Base-by-base conservation (phyloP, 1,284 basidiomycete species). In the Fomitopsis pinicola region DNA sequence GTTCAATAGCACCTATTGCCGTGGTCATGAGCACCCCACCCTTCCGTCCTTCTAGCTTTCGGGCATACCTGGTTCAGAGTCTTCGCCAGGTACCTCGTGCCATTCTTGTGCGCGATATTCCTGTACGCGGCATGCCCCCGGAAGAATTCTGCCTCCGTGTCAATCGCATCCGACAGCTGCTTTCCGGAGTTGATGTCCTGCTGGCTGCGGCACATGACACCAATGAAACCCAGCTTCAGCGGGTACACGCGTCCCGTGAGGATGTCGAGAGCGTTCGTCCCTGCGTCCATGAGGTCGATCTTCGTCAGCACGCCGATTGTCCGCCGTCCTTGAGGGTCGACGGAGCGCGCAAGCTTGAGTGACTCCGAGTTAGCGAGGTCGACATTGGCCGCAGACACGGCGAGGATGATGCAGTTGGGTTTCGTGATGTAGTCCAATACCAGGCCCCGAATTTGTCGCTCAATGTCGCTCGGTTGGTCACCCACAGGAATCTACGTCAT, bases 321-420 rank as follows among this genome's bases (percentile, higher is more conserved):
- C 36, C 97, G 86, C 30, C 96, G 86, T 17, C 97, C 95, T 76
- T 97, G 94, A 0, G 97, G 94, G 73, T 99, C 97, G 55, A 98
- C 94, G 7, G 89, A 87, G 52, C 97, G 92, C 14, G 97, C 97
- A 52, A 99, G 89, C 76, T 98, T 98, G 67, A 99, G 87, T 3
- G 96, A 91, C 75, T 98, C 97, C 0, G 97, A 98, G 77, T 99
- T 99, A 71, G 97, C 97, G 59, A 99, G 87, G 76, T 99, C 97
- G 62, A 98, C 97, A 72, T 99, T 99, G 48, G 97, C 97, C 2
- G 95, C 88, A 12, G 96, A 98, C 19, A 99, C 95, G 30, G 97
- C 91, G 56, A 99, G 89, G 68, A 99, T 97, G 67, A 99, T 95
- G 67, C 94, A 93, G 75, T 98, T 99, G 26, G 96, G 94, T 77